Evolutionary conservation across 1,139 yeast genomes (phyloP).

Genomic region (Pichia sp.): DNA sequence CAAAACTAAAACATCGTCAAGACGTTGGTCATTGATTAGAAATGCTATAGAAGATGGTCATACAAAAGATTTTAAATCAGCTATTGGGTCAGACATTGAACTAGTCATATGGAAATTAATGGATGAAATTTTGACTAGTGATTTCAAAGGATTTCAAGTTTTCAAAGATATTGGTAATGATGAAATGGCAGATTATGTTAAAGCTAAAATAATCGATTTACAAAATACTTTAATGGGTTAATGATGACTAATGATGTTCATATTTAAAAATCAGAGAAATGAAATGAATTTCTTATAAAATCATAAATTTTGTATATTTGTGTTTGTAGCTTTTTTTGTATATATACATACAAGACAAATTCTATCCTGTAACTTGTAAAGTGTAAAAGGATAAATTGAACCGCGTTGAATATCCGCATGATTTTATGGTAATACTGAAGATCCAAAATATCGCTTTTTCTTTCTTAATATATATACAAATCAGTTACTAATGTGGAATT

Average conservation of each 20-base stretch:
- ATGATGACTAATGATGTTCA: no score
- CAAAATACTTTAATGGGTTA: background rate
- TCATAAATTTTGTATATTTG: no score
- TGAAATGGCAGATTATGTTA: slow-evolving; percentile 22
- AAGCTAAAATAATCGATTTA: slow-evolving; percentile 2
- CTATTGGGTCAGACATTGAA: slow-evolving; percentile 22
- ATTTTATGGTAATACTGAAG: no score
- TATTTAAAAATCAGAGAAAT: no score
- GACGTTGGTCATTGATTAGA: slow-evolving; percentile 24
- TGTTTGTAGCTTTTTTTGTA: background rate
- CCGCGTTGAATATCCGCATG: no score
- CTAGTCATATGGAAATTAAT: slow-evolving; percentile 23
- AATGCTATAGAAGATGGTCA: slow-evolving; percentile 24
- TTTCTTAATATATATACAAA: background rate
- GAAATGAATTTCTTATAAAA: no score
- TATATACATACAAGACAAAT: no score
- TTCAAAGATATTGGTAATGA: slow-evolving; percentile 23
- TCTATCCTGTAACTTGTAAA: no score
- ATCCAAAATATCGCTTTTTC: no score
- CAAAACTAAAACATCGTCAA: slow-evolving; percentile 13
- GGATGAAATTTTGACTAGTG: slow-evolving; percentile 18
- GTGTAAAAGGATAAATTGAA: no score
- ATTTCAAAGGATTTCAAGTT: slow-evolving; percentile 24
- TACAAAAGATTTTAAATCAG: slow-evolving; percentile 16
- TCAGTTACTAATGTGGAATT: background rate